Percentiles rank a stretch among this genome's conserved stretches.
Evolutionary conservation across 164 flowering plant genomes (phyloP).

Genomic region (Cinnamomum micranthum): DNA sequence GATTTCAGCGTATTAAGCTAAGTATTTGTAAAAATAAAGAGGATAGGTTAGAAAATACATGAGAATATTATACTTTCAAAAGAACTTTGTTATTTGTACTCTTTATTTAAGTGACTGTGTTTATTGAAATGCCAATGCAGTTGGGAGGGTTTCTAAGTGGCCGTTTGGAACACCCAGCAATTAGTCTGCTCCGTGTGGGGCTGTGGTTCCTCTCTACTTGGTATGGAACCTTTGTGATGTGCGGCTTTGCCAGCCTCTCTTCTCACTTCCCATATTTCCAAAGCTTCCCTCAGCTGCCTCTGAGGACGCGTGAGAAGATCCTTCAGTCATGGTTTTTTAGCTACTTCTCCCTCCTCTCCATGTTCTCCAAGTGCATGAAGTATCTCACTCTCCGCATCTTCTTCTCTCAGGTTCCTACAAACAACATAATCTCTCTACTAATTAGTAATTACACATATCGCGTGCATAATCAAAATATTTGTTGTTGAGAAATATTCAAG

Average conservation of each 20-base stretch:
- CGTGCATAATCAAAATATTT: neutral
- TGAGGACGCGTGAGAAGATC: slow-evolving; percentile 39
- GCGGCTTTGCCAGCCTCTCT: slow-evolving; percentile 50
- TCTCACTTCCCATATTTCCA: slow-evolving; percentile 51
- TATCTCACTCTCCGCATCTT: slow-evolving; percentile 41
- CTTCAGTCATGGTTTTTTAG: slow-evolving; percentile 49
- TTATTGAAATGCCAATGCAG: slow-evolving; percentile 20
- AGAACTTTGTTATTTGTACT: no score
- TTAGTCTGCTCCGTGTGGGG: slow-evolving; percentile 26
- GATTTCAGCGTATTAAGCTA: no score
- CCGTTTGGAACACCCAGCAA: slow-evolving; percentile 46
- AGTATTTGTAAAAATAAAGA: no score
- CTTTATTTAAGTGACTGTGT: neutral
- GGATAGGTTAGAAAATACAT: no score
- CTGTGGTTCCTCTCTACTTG: slow-evolving; percentile 64
- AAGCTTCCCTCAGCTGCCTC: slow-evolving; percentile 40
- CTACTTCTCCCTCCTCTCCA: slow-evolving; percentile 27
- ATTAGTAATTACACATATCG: neutral
- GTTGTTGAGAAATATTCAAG: no score
- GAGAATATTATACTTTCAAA: no score
- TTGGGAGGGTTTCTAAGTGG: slow-evolving; percentile 41
- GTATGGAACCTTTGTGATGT: slow-evolving; percentile 56
- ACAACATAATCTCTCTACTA: neutral
- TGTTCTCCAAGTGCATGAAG: slow-evolving; percentile 44
- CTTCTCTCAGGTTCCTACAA: slow-evolving; percentile 24